A percentile compares a stretch with the other conserved stretches of the same genome.
These are phyloP conservation scores for Tulasnella sp. DNA, from an alignment of 768 basidiomycete species.

Conservation along the genomic window DNA sequence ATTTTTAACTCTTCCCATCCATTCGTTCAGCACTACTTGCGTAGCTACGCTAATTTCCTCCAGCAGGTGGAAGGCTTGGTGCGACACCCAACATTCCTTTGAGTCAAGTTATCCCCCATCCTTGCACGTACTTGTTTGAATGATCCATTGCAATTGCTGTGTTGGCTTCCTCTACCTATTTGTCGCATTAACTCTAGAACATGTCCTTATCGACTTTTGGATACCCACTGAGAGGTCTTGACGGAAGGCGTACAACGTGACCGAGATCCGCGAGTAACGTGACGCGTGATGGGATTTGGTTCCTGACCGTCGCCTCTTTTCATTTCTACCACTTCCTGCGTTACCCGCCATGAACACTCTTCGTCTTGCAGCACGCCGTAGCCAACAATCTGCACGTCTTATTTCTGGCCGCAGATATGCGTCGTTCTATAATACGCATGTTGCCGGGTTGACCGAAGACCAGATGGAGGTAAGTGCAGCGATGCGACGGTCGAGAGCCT, in stretches of 20 bases:
- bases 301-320: not conserved
- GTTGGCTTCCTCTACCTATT: not conserved
- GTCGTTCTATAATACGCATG: slow-evolving; percentile 44
- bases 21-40: too few relatives aligned
- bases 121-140: too few relatives aligned
- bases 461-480: slow-evolving; percentile 57
- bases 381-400: not conserved
- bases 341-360: slow-evolving; percentile 11
- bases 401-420: not conserved
- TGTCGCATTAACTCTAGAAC: not conserved
- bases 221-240: not conserved
- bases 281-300: not conserved
- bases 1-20: too few relatives aligned
- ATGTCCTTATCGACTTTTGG: not conserved
- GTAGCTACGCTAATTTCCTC: too few relatives aligned
- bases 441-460: slow-evolving; percentile 68
- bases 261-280: slow-evolving; percentile 6
- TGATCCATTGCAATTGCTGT: not conserved
- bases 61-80: too few relatives aligned
- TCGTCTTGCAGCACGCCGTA: slow-evolving; percentile 1
- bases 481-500: not conserved
- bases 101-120: not conserved
- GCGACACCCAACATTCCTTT: too few relatives aligned
- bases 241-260: not conserved
- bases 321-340: not conserved